phyloP scores from a whole-genome alignment of 768 basidiomycete species.

The Thelephora aurantiotincta region DNA sequence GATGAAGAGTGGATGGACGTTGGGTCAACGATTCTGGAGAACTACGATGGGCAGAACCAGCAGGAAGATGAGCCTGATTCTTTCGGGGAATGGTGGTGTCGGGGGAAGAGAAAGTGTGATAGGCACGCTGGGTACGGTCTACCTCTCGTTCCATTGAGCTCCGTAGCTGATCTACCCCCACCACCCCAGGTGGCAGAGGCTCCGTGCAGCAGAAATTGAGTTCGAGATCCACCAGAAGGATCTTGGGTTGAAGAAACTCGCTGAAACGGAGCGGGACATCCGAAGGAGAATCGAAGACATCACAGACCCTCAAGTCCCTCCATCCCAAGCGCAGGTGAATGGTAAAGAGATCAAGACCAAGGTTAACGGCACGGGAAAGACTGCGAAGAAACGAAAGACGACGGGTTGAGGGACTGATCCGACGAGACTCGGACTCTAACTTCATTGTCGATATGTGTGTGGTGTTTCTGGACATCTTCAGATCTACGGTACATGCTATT shows the following conservation, averaged over 20 bases:
- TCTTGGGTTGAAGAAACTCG: conserved; percentile 48
- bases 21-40: conserved; percentile 51
- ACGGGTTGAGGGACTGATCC: conserved; percentile 11
- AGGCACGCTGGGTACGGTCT: conserved; percentile 57
- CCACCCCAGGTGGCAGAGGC: conserved; percentile 55
- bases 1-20: conserved; percentile 68
- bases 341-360: conserved; percentile 21
- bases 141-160: background rate
- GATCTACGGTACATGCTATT: no score
- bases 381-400: conserved; percentile 44
- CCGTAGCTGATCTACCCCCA: no score
- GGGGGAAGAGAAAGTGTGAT: conserved; percentile 59
- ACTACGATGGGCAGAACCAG: conserved; percentile 39
- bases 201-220: conserved; percentile 55
- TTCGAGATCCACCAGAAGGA: conserved; percentile 71
- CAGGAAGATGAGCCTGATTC: conserved; percentile 18
- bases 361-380: conserved; percentile 22
- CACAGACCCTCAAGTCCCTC: conserved; percentile 16
- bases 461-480: background rate
- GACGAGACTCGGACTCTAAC: conserved; percentile 23
- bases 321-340: conserved; percentile 6
- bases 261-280: conserved; percentile 64
- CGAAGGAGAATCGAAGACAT: conserved; percentile 68
- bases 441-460: conserved; percentile 12
- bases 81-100: conserved; percentile 65